A percentile compares a stretch with the other conserved stretches of the same genome.
Evolutionary conservation across 129 eudicot species (phyloP).

Genomic region (Lonicera japonica): DNA sequence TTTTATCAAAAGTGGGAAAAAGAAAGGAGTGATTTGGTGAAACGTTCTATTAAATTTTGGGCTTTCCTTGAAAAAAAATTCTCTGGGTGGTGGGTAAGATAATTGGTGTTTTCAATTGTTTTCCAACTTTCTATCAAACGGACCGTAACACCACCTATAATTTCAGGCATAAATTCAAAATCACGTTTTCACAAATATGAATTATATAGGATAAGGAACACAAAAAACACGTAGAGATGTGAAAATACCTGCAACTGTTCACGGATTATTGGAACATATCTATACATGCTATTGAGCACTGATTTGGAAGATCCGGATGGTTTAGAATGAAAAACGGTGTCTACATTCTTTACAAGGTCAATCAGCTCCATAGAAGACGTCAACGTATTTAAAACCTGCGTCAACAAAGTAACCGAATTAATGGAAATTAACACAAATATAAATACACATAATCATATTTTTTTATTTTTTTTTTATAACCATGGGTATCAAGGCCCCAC

Average conservation of each 20-base stretch:
- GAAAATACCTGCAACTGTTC: conserved; percentile 77
- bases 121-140: too few relatives aligned
- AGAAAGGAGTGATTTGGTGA: too few relatives aligned
- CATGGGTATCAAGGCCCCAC: too few relatives aligned
- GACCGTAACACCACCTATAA: background rate
- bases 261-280: conserved; percentile 57
- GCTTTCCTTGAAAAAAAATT: too few relatives aligned
- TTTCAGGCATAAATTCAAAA: background rate
- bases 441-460: too few relatives aligned
- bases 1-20: too few relatives aligned
- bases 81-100: too few relatives aligned
- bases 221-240: background rate
- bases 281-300: conserved; percentile 37
- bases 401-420: background rate
- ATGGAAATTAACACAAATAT: background rate
- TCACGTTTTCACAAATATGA: background rate
- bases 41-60: too few relatives aligned
- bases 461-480: too few relatives aligned
- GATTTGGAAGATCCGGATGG: conserved; percentile 58
- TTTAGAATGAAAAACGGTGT: conserved; percentile 57
- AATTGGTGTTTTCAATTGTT: too few relatives aligned
- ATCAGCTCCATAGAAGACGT: conserved; percentile 65
- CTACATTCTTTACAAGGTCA: conserved; percentile 70
- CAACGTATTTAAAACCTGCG: conserved; percentile 64
- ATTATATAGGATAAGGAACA: background rate